These are phyloP conservation scores for Calonectria montana DNA, from an alignment of 2,329 filamentous ascomycete species.

Conservation along the genomic window DNA sequence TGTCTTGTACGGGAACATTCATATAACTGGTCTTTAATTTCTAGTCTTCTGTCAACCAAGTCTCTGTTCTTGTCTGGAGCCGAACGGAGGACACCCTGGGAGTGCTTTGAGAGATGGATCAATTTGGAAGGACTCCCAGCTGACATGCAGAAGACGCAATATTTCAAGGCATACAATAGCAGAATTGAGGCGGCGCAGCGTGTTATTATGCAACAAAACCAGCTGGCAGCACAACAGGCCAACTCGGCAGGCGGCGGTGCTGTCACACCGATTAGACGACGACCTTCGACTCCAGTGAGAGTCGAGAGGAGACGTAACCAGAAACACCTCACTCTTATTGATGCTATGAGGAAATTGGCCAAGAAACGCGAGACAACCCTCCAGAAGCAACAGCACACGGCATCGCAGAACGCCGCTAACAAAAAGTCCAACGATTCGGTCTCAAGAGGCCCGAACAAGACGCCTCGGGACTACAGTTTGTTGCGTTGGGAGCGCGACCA, in stretches of 20 bases:
- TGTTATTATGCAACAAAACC: constrained; percentile 64
- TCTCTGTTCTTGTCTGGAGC: constrained; percentile 86
- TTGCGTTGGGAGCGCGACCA: constrained; percentile 90
- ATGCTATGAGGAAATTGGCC: constrained; percentile 94
- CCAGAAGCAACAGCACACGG: constrained; percentile 92
- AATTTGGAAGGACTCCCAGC: constrained; percentile 88
- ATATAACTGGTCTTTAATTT: constrained; percentile 98
- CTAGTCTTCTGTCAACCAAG: constrained; percentile 78
- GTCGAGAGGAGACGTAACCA: constrained; percentile 90
- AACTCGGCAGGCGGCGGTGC: constrained; percentile 48
- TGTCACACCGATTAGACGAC: constrained; percentile 63
- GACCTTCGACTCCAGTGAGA: constrained; percentile 81
- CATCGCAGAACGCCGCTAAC: constrained; percentile 78
- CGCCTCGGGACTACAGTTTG: constrained; percentile 90
- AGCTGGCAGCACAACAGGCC: constrained; percentile 63
- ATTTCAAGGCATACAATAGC: constrained; percentile 81
- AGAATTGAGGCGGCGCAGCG: constrained; percentile 71
- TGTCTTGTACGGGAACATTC: constrained; percentile 89
- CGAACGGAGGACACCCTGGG: constrained; percentile 94
- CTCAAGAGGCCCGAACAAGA: constrained; percentile 70
- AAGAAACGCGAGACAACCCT: constrained; percentile 89
- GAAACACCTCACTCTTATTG: constrained; percentile 88
- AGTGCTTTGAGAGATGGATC: constrained; percentile 98
- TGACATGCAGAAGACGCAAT: constrained; percentile 95
- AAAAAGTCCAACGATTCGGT: constrained; percentile 81